Conservation (phyloP, 495 filamentous ascomycete species). For the Xylaria castorea region DNA sequence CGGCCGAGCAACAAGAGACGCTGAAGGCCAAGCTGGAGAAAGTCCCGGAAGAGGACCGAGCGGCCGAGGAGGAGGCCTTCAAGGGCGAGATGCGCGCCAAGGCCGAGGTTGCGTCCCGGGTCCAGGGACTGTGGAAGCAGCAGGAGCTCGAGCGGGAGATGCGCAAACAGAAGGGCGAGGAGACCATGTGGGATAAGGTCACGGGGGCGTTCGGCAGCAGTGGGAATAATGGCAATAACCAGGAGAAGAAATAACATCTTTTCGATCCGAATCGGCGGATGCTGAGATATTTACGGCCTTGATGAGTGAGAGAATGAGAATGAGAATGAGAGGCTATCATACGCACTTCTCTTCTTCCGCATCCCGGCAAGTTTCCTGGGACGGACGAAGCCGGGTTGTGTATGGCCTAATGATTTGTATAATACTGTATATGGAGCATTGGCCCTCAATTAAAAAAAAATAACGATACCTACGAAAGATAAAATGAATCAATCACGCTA, state of each 20-base stretch:
- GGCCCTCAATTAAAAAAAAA: background rate
- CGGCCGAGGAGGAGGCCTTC: constrained; percentile 69
- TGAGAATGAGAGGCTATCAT: background rate
- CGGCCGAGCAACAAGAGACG: constrained; percentile 44
- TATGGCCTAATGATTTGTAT: constrained; percentile 19
- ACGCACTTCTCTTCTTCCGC: too few relatives aligned
- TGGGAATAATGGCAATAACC: background rate
- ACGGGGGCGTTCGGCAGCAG: constrained; percentile 30
- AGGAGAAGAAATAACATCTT: constrained; percentile 14
- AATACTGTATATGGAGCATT: constrained; percentile 24
- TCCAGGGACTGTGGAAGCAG: constrained; percentile 61
- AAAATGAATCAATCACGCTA: background rate
- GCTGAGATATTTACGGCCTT: background rate
- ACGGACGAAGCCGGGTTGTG: background rate
- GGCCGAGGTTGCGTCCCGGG: constrained; percentile 59
- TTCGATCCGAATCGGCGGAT: background rate
- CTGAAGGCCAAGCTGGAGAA: constrained; percentile 64
- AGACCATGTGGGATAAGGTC: constrained; percentile 58
- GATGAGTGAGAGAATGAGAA: background rate
- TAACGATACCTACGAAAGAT: background rate
- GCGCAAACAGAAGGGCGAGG: constrained; percentile 65
- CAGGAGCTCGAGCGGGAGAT: constrained; percentile 63
- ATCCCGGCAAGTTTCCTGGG: background rate
- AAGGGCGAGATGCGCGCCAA: constrained; percentile 65
- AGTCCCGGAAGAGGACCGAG: constrained; percentile 66